A percentile compares a stretch with the other conserved stretches of the same genome.
phyloP scores from a whole-genome alignment of 225 moss, liverwort and hornwort species.

The Pseudoscleropodium purum region DNA sequence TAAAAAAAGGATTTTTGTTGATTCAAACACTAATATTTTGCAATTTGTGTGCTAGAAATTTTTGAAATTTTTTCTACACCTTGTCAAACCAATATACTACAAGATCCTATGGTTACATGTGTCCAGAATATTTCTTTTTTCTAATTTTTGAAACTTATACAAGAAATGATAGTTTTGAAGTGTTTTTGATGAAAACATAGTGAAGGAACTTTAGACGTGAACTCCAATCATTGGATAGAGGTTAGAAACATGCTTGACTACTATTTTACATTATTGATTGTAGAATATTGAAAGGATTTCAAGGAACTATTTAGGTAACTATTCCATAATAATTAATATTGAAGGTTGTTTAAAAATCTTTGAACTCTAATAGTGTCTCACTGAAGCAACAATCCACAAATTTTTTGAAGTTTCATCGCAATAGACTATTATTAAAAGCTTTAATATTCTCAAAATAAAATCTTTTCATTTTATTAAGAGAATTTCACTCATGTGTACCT shows the following conservation, averaged over 20 bases:
- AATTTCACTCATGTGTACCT: rapidly evolving
- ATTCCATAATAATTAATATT: neutral
- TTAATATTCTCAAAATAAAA: neutral
- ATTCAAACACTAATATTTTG: too few relatives aligned
- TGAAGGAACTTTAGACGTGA: too few relatives aligned
- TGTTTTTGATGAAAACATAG: too few relatives aligned
- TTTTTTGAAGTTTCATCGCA: rapidly evolving
- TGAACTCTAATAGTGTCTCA: neutral
- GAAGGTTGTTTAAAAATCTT: neutral
- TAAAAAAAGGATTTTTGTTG: too few relatives aligned
- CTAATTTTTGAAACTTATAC: too few relatives aligned
- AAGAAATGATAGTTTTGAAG: too few relatives aligned
- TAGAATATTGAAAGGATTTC: neutral
- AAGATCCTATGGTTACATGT: too few relatives aligned
- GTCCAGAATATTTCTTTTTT: too few relatives aligned
- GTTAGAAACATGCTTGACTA: neutral
- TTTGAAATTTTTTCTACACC: too few relatives aligned
- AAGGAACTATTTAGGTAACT: too few relatives aligned
- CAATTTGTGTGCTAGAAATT: too few relatives aligned
- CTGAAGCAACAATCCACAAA: neutral
- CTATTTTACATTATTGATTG: neutral
- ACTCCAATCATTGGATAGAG: rapidly evolving
- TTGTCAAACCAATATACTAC: too few relatives aligned
- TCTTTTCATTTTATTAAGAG: neutral
- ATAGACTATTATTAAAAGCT: neutral